phyloP scores from a whole-genome alignment of 305 asterid species.

The Nicotiana rustica region DNA sequence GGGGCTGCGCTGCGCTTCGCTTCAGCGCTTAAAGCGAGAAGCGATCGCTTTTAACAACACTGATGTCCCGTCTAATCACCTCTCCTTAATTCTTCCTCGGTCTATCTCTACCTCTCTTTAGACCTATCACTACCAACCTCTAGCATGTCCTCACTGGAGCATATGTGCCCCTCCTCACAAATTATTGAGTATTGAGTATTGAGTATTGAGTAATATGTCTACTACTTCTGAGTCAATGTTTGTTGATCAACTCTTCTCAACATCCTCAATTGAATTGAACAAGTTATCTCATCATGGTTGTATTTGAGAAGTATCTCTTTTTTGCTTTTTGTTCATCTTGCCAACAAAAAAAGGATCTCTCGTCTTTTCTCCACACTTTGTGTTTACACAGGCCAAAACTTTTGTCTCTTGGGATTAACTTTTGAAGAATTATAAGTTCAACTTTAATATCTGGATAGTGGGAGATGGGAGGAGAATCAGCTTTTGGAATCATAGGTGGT shows the following conservation, averaged over 20 bases:
- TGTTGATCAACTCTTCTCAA: slow-evolving; percentile 2
- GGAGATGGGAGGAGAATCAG: no score
- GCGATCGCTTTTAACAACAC: no score
- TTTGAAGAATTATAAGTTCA: slow-evolving; percentile 24
- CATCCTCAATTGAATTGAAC: slow-evolving; percentile 22
- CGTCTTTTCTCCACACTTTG: neutral
- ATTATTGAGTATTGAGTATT: neutral
- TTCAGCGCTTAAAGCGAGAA: no score
- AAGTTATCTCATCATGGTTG: slow-evolving; percentile 24
- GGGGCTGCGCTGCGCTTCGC: no score
- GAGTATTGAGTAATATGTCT: neutral
- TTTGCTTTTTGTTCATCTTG: slow-evolving; percentile 15
- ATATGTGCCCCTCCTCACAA: no score
- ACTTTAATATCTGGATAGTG: slow-evolving; percentile 3
- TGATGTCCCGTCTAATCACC: no score
- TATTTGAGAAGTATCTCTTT: slow-evolving; percentile 13
- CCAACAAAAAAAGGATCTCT: slow-evolving; percentile 8
- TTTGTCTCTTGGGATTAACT: slow-evolving; percentile 8
- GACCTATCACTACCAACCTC: no score
- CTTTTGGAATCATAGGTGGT: no score
- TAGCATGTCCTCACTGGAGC: no score
- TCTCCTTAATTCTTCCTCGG: no score
- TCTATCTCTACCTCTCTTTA: no score
- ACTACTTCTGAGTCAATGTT: slow-evolving; percentile 4
- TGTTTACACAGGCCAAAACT: neutral